Conservation (phyloP, 1,284 basidiomycete genomes). For the Naganishia cerealis region DNA sequence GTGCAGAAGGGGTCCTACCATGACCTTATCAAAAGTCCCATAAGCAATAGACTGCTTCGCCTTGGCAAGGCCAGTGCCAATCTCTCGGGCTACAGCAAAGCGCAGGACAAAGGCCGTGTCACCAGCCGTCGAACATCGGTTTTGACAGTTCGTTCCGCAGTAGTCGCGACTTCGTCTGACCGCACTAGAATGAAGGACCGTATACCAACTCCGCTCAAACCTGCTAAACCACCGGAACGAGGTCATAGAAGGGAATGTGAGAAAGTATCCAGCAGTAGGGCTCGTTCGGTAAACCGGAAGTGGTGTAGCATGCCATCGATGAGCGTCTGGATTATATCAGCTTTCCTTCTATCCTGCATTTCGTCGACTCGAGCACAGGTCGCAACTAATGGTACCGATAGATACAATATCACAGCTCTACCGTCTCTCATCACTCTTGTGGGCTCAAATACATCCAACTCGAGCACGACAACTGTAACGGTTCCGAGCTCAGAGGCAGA, state of each 20-base stretch:
- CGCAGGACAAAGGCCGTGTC: not conserved
- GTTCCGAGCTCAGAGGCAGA: slow-evolving; percentile 11
- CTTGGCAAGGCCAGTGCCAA: no score
- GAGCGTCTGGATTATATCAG: not conserved
- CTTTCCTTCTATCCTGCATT: not conserved
- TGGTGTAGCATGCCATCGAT: no score
- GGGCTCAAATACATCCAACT: slow-evolving; percentile 6
- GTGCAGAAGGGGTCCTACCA: no score
- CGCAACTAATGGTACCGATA: not conserved
- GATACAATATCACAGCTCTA: slow-evolving; percentile 18
- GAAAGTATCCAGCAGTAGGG: not conserved
- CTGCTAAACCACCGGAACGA: not conserved
- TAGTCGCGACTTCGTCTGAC: not conserved
- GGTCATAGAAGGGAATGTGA: not conserved
- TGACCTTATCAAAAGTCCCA: not conserved
- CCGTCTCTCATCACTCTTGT: slow-evolving; percentile 11
- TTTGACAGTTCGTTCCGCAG: not conserved
- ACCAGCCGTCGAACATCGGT: not conserved
- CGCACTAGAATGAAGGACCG: not conserved
- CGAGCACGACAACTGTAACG: not conserved
- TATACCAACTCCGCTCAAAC: not conserved
- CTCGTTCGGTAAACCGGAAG: not conserved
- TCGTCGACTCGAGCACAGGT: not conserved
- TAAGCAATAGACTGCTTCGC: not conserved
- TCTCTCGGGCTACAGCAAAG: not conserved